Conservation (phyloP, 2,329 filamentous ascomycete species). For the Trichophyton equinum region DNA sequence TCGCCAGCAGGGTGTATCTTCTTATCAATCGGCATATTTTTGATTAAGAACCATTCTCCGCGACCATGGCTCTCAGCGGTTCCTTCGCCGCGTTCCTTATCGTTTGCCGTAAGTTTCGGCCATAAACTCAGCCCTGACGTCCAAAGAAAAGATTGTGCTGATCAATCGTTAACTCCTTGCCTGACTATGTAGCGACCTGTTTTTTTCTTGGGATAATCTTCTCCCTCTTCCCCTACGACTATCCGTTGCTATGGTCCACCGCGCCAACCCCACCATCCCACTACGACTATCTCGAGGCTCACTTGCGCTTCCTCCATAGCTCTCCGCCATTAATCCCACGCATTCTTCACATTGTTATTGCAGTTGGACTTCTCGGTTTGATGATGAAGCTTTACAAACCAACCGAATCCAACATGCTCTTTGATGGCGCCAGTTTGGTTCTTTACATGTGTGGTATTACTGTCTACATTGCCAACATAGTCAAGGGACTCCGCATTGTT, state of each 20-base stretch:
- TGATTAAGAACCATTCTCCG: not conserved
- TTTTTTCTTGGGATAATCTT: slow-evolving; percentile 99
- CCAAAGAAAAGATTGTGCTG: not conserved
- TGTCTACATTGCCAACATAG: slow-evolving; percentile 91
- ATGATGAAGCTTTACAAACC: slow-evolving; percentile 91
- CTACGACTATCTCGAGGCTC: slow-evolving; percentile 74
- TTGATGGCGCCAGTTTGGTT: slow-evolving; percentile 62
- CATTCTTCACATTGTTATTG: slow-evolving; percentile 86
- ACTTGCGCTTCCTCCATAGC: slow-evolving; percentile 82
- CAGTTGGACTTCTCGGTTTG: slow-evolving; percentile 76
- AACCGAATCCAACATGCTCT: slow-evolving; percentile 87
- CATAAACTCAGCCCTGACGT: slow-evolving; percentile 9
- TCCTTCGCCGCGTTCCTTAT: slow-evolving; percentile 97
- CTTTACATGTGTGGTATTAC: slow-evolving; percentile 76
- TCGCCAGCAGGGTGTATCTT: not conserved
- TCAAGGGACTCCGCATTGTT: slow-evolving; percentile 82
- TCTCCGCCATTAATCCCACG: slow-evolving; percentile 84
- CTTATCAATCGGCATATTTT: not conserved
- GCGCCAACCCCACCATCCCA: slow-evolving; percentile 41
- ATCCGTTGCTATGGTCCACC: slow-evolving; percentile 37
- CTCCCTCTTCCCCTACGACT: slow-evolving; percentile 82
- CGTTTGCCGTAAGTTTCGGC: slow-evolving; percentile 62
- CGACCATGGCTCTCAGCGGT: slow-evolving; percentile 30
- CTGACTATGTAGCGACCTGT: slow-evolving; percentile 53
- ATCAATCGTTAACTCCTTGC: not conserved